These are phyloP conservation scores for Globisporangium irregulare DNA, from an alignment of 352 stramenopile species.

Conservation along the genomic window DNA sequence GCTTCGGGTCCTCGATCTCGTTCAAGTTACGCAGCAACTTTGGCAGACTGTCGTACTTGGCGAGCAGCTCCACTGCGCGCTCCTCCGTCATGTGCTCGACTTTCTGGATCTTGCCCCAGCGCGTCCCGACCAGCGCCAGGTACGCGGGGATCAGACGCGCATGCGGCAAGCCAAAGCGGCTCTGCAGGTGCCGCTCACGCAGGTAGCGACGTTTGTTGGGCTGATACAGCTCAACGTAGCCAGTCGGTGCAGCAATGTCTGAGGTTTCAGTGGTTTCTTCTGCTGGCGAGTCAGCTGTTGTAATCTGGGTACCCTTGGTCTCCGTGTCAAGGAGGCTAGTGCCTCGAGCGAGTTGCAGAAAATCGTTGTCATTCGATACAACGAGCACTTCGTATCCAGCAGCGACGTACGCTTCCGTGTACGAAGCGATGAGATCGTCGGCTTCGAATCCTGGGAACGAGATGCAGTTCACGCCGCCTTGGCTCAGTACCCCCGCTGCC, in stretches of 20 bases:
- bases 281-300: background rate
- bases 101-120: constrained; percentile 64
- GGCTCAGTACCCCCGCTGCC: constrained; percentile 28
- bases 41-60: constrained; percentile 52
- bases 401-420: constrained; percentile 35
- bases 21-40: constrained; percentile 63
- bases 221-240: constrained; percentile 66
- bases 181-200: constrained; percentile 53
- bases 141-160: constrained; percentile 58
- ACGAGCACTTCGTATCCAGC: constrained; percentile 56
- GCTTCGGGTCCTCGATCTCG: constrained; percentile 39
- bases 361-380: constrained; percentile 73
- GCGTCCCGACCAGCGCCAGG: constrained; percentile 59
- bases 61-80: constrained; percentile 59
- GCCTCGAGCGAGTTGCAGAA: constrained; percentile 54
- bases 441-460: constrained; percentile 48
- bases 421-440: constrained; percentile 69
- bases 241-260: background rate
- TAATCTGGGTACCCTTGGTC: background rate
- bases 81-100: constrained; percentile 58
- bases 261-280: background rate
- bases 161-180: constrained; percentile 46
- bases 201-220: constrained; percentile 69
- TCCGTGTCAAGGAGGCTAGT: constrained; percentile 7
- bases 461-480: constrained; percentile 46